A percentile compares a stretch with the other conserved stretches of the same genome.
phyloP scores from a whole-genome alignment of 176 grass and related monocot genomes.

The Eremochloa ophiuroides region DNA sequence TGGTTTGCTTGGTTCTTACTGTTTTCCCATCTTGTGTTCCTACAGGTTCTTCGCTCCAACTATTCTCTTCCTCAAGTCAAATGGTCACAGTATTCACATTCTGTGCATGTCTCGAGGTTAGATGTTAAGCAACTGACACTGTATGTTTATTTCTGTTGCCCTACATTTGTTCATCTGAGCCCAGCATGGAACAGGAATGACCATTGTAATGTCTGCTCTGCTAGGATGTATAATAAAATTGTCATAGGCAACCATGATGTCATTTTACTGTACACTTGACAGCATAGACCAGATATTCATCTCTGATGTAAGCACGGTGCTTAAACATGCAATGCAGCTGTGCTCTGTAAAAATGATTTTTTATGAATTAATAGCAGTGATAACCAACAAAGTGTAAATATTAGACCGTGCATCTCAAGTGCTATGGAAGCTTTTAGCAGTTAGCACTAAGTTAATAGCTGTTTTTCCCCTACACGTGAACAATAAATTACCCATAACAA shows the following conservation, averaged over 20 bases:
- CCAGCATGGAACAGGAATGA: neutral
- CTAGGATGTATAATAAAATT: neutral
- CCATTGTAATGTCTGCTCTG: neutral
- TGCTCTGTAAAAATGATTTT: neutral
- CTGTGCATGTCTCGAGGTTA: slow-evolving; percentile 79
- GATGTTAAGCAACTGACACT: neutral
- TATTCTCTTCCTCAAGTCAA: slow-evolving; percentile 70
- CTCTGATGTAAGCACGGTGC: neutral
- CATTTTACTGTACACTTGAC: neutral
- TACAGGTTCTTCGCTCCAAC: slow-evolving; percentile 88
- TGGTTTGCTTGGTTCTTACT: neutral
- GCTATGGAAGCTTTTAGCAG: neutral
- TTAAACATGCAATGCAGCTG: neutral
- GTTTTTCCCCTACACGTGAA: neutral
- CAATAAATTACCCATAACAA: neutral
- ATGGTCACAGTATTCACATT: slow-evolving; percentile 71
- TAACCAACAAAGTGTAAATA: neutral
- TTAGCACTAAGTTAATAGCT: neutral
- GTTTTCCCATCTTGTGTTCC: neutral
- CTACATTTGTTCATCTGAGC: neutral
- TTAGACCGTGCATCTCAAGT: neutral
- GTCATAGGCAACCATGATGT: neutral
- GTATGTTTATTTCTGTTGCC: neutral
- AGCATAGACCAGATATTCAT: neutral
- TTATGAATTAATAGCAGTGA: no score